phyloP scores from a whole-genome alignment of 1,139 yeast genomes.

The Arxiozyma slooffiae region DNA sequence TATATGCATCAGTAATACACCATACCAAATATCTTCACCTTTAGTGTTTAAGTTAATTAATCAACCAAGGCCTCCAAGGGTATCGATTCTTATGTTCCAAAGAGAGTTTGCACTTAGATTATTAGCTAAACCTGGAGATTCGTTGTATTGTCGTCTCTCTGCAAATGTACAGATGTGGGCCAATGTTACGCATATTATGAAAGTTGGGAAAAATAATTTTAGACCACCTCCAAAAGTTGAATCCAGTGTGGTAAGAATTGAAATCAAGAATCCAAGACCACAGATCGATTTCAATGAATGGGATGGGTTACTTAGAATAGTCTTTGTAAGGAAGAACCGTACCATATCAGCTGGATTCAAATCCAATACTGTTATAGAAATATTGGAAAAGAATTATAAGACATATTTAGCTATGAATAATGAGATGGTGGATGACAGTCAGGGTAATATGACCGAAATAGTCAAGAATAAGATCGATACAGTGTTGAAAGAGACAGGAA shows the following conservation, averaged over 20 bases:
- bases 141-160: conserved; percentile 80
- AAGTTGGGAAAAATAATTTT: conserved; percentile 92
- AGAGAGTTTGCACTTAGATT: conserved; percentile 90
- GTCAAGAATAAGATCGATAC: conserved; percentile 47
- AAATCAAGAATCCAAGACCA: conserved; percentile 85
- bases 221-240: conserved; percentile 99
- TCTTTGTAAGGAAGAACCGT: conserved; percentile 86
- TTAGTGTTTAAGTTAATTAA: conserved; percentile 83
- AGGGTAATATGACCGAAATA: conserved; percentile 41
- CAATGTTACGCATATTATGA: conserved; percentile 94
- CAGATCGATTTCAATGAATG: conserved; percentile 87
- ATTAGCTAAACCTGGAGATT: conserved; percentile 91
- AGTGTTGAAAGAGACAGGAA: conserved; percentile 70
- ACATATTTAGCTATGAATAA: conserved; percentile 57
- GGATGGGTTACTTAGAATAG: conserved; percentile 89
- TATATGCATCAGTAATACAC: conserved; percentile 92
- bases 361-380: conserved; percentile 68
- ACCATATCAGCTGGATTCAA: conserved; percentile 91
- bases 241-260: conserved; percentile 89
- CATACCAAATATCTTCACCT: conserved; percentile 95
- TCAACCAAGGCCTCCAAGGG: conserved; percentile 90
- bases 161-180: conserved; percentile 99
- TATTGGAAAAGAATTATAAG: conserved; percentile 80
- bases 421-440: conserved; percentile 33
- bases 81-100: conserved; percentile 93